A percentile compares a stretch with the other conserved stretches of the same genome.
These are phyloP conservation scores for Pichia kluyveri DNA, from an alignment of 805 yeast species.

Conservation along the genomic window DNA sequence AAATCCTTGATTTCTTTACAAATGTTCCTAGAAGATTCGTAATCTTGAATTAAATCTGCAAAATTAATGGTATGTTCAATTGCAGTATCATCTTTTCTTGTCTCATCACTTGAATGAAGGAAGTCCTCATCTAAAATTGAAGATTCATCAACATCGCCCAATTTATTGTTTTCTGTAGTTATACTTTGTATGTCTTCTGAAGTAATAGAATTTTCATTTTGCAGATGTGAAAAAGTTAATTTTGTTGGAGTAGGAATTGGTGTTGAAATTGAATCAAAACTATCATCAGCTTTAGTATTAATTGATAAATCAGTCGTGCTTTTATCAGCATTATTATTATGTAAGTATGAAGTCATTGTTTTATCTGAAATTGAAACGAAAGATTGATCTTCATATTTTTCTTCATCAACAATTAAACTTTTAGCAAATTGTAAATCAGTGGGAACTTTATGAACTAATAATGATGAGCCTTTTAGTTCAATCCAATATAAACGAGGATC, in stretches of 20 bases:
- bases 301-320: not conserved
- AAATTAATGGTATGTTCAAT: not conserved
- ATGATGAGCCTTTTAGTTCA: constrained; percentile 59
- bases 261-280: not conserved
- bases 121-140: not conserved
- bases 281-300: not conserved
- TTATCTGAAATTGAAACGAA: too few relatives aligned
- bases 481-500: constrained; percentile 44
- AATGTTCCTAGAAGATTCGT: not conserved
- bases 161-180: not conserved
- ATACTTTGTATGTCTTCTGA: not conserved
- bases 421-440: constrained; percentile 26
- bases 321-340: constrained; percentile 3
- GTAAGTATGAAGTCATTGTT: not conserved
- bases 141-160: not conserved
- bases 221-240: not conserved
- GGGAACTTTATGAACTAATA: constrained; percentile 54
- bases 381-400: not conserved
- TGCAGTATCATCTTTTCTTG: too few relatives aligned
- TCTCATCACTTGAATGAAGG: too few relatives aligned
- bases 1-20: too few relatives aligned
- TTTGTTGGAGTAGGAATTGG: not conserved
- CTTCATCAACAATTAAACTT: not conserved
- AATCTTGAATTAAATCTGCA: constrained; percentile 2
- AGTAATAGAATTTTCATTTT: not conserved